Conservation (phyloP, 257 asterid species). For the Fraxinus americana region DNA sequence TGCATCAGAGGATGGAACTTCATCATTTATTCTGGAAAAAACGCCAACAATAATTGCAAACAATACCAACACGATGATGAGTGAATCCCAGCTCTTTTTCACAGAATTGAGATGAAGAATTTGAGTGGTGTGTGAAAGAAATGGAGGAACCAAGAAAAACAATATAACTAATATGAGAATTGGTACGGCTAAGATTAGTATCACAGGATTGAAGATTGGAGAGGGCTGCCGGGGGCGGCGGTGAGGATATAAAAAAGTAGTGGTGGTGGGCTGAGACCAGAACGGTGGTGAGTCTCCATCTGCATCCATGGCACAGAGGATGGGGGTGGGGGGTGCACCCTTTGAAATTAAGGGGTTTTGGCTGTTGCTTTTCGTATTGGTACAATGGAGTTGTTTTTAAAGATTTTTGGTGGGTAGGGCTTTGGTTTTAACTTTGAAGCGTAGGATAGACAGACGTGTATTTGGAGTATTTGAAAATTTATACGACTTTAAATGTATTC, state of each 20-base stretch:
- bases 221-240: conserved; percentile 56
- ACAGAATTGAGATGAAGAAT: conserved; percentile 66
- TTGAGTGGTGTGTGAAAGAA: conserved; percentile 52
- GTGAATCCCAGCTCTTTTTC: conserved; percentile 71
- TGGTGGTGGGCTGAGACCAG: conserved; percentile 60
- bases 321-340: conserved; percentile 16
- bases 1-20: conserved; percentile 29
- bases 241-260: conserved; percentile 39
- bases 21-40: conserved; percentile 67
- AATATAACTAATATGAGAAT: conserved; percentile 43
- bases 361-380: background rate
- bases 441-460: background rate
- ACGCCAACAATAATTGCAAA: conserved; percentile 79
- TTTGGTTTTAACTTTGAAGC: background rate
- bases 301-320: conserved; percentile 40
- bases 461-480: too few species aligned
- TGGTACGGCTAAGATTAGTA: conserved; percentile 52
- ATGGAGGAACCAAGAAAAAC: conserved; percentile 59
- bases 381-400: background rate
- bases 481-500: too few species aligned
- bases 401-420: background rate
- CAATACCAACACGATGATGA: conserved; percentile 56
- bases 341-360: background rate
- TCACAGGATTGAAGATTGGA: conserved; percentile 59
- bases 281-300: conserved; percentile 65